Base-by-base conservation (phyloP, 2,329 filamentous ascomycete species). In the Aspergillus viridinutans region DNA sequence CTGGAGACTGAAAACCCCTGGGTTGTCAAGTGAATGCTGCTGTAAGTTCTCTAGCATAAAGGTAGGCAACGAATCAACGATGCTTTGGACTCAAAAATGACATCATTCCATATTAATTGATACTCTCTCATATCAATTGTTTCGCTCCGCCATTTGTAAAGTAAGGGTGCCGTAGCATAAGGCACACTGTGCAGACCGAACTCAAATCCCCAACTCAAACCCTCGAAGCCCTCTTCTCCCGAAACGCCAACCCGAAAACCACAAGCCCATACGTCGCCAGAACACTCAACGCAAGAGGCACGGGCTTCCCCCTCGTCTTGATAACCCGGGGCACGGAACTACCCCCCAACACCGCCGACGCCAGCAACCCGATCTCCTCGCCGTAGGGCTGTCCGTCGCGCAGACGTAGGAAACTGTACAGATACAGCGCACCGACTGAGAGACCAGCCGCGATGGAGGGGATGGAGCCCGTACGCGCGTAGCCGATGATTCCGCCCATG, bases 321-420 rank as follows among this genome's bases (percentile, higher is more conserved):
- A 99, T 86, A 4, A 92, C 94, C 53, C 94, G 84, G 12, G 94
- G 94, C 58, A 97, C 87, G 1, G 90, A 89, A 45, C 89, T 89
- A 21, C 91, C 92, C 2, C 83, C 93, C 38, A 99, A 83, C 26
- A 97, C 78, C n/a, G 91, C 68, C 0, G 90, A 96, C 4, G 94
- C 94, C 47, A 97, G 80, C 9, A 99, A 82, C n/a, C 89, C 90
- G 47, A 96, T 80, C 76, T 97, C 94, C 64, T 95, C 78, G 61
- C 93, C 94, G 73, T 94, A 96, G 3, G 89, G 73, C 72, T 91
- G 83, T 59, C 83, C 80, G 66, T 85, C 87, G 67, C 88, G 86
- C 61, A 96, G 86, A 58, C 92, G 89, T 69, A 90, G 87, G 62
- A 89, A 92, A 61, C 91, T 90, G 47, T 96, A 80, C 25, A 86